A percentile compares a stretch with the other conserved stretches of the same genome.
These are phyloP conservation scores for Neofusicoccum sp. DNA, from an alignment of 2,329 filamentous ascomycete species.

Conservation along the genomic window DNA sequence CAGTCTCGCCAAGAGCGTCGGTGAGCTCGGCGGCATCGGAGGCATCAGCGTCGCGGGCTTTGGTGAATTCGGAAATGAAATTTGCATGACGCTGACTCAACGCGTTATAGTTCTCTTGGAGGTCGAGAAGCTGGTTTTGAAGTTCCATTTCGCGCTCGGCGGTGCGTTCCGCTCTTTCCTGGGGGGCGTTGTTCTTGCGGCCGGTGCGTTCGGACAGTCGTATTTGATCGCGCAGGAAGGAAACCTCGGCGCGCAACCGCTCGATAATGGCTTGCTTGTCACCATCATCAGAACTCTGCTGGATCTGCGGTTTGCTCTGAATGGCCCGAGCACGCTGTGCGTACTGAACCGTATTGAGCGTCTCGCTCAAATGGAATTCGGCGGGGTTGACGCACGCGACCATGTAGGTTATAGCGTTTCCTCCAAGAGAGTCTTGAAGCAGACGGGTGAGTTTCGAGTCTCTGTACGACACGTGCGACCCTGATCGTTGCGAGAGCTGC, in stretches of 20 bases:
- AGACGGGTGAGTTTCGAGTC: conserved; percentile 96
- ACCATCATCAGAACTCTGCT: conserved; percentile 81
- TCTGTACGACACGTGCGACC: conserved; percentile 92
- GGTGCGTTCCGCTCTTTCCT: conserved; percentile 73
- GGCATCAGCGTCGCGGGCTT: conserved; percentile 66
- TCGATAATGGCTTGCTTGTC: conserved; percentile 95
- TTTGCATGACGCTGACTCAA: conserved; percentile 93
- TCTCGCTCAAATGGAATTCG: conserved; percentile 96
- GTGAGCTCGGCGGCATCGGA: conserved; percentile 57
- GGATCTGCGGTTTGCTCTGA: conserved; percentile 95
- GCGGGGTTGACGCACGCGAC: conserved; percentile 96
- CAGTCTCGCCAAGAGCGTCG: conserved; percentile 69
- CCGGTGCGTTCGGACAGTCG: conserved; percentile 73
- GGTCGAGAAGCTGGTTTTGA: conserved; percentile 88
- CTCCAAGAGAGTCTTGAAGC: conserved; percentile 92
- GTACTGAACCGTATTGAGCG: conserved; percentile 93
- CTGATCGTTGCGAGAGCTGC: conserved; percentile 85
- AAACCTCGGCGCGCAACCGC: conserved; percentile 86
- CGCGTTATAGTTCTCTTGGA: conserved; percentile 91
- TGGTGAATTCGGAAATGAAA: conserved; percentile 89
- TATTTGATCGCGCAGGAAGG: conserved; percentile 91
- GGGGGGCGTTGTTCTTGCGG: conserved; percentile 54
- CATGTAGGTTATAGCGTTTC: conserved; percentile 99
- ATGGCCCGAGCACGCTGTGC: conserved; percentile 94
- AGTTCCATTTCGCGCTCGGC: conserved; percentile 85